These are phyloP conservation scores for Cajanus cajan DNA, from an alignment of 306 rosid species.

Conservation along the genomic window DNA sequence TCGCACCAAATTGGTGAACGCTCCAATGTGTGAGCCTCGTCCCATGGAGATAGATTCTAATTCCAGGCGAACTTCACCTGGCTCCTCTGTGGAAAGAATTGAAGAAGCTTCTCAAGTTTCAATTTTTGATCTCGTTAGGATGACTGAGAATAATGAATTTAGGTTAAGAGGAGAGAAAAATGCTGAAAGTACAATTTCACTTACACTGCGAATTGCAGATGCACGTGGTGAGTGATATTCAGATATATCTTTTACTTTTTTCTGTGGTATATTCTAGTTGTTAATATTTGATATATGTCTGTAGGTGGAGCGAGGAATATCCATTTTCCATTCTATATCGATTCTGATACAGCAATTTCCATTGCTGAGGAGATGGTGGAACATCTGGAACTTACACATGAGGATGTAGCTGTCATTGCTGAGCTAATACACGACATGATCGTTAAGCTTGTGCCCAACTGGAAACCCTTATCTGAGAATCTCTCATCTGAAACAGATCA, in stretches of 20 bases:
- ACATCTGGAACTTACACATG: slow-evolving; percentile 60
- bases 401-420: slow-evolving; percentile 60
- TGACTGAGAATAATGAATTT: slow-evolving; percentile 53
- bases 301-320: slow-evolving; percentile 75
- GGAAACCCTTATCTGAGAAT: slow-evolving; percentile 47
- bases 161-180: slow-evolving; percentile 61
- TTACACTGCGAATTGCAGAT: slow-evolving; percentile 60
- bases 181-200: slow-evolving; percentile 48
- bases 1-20: slow-evolving; percentile 29
- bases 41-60: slow-evolving; percentile 67
- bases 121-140: slow-evolving; percentile 41
- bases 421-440: slow-evolving; percentile 65
- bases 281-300: slow-evolving; percentile 29
- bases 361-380: slow-evolving; percentile 95
- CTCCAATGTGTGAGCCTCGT: slow-evolving; percentile 40
- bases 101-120: slow-evolving; percentile 43
- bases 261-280: not conserved
- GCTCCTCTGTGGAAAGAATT: slow-evolving; percentile 31
- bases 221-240: slow-evolving; percentile 51
- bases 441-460: slow-evolving; percentile 52
- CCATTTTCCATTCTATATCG: slow-evolving; percentile 72
- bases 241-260: not conserved
- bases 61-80: slow-evolving; percentile 42
- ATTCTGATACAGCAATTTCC: slow-evolving; percentile 71
- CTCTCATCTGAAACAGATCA: slow-evolving; percentile 36